Conservation (phyloP, 1,284 basidiomycete species). For the Pseudozyma tsukubaensis region DNA sequence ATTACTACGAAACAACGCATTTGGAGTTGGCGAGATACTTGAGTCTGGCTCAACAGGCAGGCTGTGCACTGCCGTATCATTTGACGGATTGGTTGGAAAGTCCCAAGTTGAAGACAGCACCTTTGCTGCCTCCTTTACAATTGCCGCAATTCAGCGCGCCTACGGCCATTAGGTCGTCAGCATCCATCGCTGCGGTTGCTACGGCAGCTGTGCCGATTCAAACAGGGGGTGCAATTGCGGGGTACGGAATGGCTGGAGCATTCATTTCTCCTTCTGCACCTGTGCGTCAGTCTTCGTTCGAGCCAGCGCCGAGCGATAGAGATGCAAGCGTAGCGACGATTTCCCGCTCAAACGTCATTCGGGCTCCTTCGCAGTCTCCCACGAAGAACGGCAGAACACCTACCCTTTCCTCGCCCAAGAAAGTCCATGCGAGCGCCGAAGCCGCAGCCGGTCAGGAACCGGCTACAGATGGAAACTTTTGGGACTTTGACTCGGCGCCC, state of each 20-base stretch:
- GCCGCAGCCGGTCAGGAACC: neutral
- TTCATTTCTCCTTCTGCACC: slow-evolving; percentile 25
- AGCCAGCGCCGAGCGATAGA: neutral
- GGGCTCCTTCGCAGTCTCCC: slow-evolving; percentile 12
- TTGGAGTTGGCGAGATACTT: slow-evolving; percentile 60
- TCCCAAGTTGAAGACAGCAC: slow-evolving; percentile 7
- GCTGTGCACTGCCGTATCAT: slow-evolving; percentile 27
- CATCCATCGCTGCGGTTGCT: neutral
- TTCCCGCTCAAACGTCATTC: slow-evolving; percentile 17
- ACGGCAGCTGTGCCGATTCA: neutral
- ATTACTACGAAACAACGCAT: slow-evolving; percentile 61
- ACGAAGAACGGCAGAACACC: slow-evolving; percentile 8
- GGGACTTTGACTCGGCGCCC: neutral
- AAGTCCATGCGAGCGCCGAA: neutral
- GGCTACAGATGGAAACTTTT: neutral
- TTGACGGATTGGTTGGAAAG: slow-evolving; percentile 44
- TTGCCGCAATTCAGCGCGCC: slow-evolving; percentile 11
- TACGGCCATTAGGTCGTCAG: neutral
- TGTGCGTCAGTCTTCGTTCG: slow-evolving; percentile 11
- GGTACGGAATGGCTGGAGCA: slow-evolving; percentile 24
- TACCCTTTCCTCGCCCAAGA: neutral
- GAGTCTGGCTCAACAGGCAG: slow-evolving; percentile 21
- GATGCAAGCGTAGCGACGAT: neutral
- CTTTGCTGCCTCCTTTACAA: slow-evolving; percentile 31
- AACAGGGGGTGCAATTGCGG: neutral